Percentiles rank a stretch among this genome's conserved stretches.
Evolutionary conservation across 2,329 filamentous ascomycete genomes (phyloP).

Genomic region (Pseudogymnoascus sp.): DNA sequence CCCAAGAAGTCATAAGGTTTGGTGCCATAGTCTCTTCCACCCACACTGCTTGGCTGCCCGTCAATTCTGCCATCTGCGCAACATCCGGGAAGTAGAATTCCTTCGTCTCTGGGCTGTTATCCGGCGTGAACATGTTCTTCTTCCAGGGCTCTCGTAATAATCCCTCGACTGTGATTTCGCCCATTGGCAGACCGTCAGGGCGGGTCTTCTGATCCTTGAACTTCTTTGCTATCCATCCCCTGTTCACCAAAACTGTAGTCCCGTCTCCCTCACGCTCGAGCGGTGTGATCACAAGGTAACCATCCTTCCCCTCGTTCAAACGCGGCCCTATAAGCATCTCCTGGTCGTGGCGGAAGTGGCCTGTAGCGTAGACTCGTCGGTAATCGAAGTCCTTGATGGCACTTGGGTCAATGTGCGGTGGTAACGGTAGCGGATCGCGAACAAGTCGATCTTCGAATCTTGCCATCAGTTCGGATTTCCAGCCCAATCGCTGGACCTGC

Average conservation of each 20-base stretch:
- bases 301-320: constrained; percentile 79
- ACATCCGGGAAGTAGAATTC: constrained; percentile 97
- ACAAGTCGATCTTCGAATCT: constrained; percentile 87
- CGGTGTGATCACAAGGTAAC: constrained; percentile 86
- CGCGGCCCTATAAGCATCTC: constrained; percentile 96
- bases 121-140: constrained; percentile 96
- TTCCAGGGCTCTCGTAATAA: constrained; percentile 84
- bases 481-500: constrained; percentile 87
- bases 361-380: constrained; percentile 68
- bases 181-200: constrained; percentile 55
- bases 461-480: constrained; percentile 90
- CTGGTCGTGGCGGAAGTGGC: constrained; percentile 72
- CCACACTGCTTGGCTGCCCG: constrained; percentile 83
- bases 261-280: constrained; percentile 59
- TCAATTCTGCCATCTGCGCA: constrained; percentile 74
- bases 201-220: constrained; percentile 56
- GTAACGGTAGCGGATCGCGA: constrained; percentile 75
- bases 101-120: constrained; percentile 72
- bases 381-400: constrained; percentile 88
- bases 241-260: constrained; percentile 74
- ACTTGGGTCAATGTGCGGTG: constrained; percentile 70
- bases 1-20: constrained; percentile 66
- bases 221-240: constrained; percentile 85
- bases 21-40: constrained; percentile 91
- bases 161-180: constrained; percentile 72